Base-by-base conservation (phyloP, 1,284 basidiomycete species). In the Leccinum fallax region DNA sequence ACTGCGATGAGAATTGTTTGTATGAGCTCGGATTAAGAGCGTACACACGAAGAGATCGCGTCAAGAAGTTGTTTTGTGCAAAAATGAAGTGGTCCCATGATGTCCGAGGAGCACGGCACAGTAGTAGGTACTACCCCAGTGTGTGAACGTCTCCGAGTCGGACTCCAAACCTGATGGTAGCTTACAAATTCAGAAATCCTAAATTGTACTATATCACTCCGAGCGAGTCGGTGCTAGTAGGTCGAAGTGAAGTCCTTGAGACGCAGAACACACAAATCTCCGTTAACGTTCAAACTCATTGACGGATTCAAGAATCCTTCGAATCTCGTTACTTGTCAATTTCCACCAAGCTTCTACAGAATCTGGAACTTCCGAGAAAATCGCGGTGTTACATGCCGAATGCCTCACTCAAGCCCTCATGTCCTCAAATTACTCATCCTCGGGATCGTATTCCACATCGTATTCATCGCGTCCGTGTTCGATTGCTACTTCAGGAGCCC, bases 401-500 rank as follows among this genome's bases (percentile, higher is more conserved):
- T 66, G 67, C 36, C 59, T 36, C 55, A 59, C 56, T 61, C 72
- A 26, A 63, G 40, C n/a, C 58, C 52, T 21, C 62, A 66, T 65
- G 73, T 76, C 34, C 32, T 66, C 65, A 67, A 66, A 51, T 77
- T 93, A 11, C 81, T 94, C 19, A 62, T 84, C 24, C 73, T 91
- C 38, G 90, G 90, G 28, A 80, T 94, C 32, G 69, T 89, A 24
- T 93, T 94, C 70, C 92, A 94, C 72, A 72, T 92, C 56, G 78
- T 88, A 8, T 92, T 86, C 73, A 87, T 92, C 63, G 81, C 83
- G 61, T 86, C 88, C 26, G 87, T 95, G 34, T 96, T 95, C 75
- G 92, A 95, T 77, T 94, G 94, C 75, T 95, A 96, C 75, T 96
- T 96, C 69, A 91, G 86, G 24, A 90, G 87, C 64, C 89, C 90